Evolutionary conservation across 495 filamentous ascomycete species (phyloP), one percentile per base, ranked within the genome.

Genomic region (Chaetomidium leptoderma): DNA sequence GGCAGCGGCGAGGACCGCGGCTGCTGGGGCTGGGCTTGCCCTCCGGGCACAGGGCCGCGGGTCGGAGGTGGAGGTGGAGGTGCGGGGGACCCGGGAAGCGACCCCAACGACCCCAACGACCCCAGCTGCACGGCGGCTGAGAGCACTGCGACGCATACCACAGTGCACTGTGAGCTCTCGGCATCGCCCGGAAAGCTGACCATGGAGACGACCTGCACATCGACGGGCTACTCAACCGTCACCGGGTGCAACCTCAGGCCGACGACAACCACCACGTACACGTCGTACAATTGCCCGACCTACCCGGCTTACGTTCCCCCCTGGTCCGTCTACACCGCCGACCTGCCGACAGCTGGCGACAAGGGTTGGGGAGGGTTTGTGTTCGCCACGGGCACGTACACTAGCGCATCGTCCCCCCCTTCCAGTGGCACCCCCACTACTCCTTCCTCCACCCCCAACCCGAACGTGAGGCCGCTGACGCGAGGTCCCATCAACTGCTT

Each of bases 401-500:
- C 17, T 17, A 21, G 9, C n/a, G 35, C 13, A 11, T 16, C 35
- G 35, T 37, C 35, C 6, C 39, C 39, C 9, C n/a, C 39, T 7
- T 42, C 39, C 39, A 42, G n/a, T n/a, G n/a, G n/a, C n/a, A 21
- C 39, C 11, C 6, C 39, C 10, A 5, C n/a, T 6, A 16, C 42
- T 1, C 11, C 42, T 3, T 45, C 42, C 5, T 1, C 45, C 27
- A n/a, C 45, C 45, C 27, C 45, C 16, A 33, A 2, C 27, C 27
- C 45, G 4, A 33, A 2, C 27, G 16, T 21, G 26, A 27, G 4
- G 29, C 42, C 53, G 26, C 53, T 55, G 39, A 37, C 30, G 27
- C 53, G 53, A 4, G 53, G 42, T n/a, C 53, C 42, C 26, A n/a
- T 55, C 53, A 46, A 46, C 42, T 55, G 40, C 43, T 55, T 55